Evolutionary conservation across 2,329 filamentous ascomycete genomes (phyloP).

Genomic region (Colletotrichum cordylinicola): DNA sequence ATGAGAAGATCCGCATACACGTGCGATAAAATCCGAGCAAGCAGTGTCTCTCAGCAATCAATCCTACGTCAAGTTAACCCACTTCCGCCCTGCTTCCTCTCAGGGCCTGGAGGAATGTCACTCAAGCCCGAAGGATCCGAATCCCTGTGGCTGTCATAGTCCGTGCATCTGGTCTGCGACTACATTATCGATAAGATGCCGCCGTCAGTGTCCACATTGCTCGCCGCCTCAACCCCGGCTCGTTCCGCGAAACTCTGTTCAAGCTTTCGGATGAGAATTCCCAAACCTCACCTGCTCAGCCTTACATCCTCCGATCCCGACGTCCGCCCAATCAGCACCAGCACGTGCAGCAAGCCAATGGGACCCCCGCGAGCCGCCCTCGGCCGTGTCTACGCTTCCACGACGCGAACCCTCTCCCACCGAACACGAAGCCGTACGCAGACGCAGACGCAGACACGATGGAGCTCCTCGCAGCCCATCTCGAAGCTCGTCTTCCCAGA

Average conservation of each 20-base stretch:
- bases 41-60: not conserved
- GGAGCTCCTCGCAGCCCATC: not conserved
- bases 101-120: not conserved
- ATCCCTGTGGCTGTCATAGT: not conserved
- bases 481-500: slow-evolving; percentile 3
- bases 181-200: slow-evolving; percentile 11
- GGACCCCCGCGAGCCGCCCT: not conserved
- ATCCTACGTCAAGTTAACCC: not conserved
- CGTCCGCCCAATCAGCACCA: not conserved
- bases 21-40: no score
- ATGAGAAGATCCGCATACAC: not conserved
- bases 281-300: not conserved
- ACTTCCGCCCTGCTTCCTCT: not conserved
- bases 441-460: not conserved
- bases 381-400: not conserved
- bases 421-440: not conserved
- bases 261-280: not conserved
- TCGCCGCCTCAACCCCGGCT: not conserved
- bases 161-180: not conserved
- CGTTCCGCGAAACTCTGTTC: slow-evolving; percentile 12
- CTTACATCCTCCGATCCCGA: not conserved
- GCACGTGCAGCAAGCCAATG: not conserved
- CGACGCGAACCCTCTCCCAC: not conserved
- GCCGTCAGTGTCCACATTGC: not conserved
- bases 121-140: not conserved